Percentiles rank a stretch among this genome's conserved stretches.
These are phyloP conservation scores for Avena eriantha DNA, from an alignment of 176 grass and related monocot genomes.

Conservation along the genomic window DNA sequence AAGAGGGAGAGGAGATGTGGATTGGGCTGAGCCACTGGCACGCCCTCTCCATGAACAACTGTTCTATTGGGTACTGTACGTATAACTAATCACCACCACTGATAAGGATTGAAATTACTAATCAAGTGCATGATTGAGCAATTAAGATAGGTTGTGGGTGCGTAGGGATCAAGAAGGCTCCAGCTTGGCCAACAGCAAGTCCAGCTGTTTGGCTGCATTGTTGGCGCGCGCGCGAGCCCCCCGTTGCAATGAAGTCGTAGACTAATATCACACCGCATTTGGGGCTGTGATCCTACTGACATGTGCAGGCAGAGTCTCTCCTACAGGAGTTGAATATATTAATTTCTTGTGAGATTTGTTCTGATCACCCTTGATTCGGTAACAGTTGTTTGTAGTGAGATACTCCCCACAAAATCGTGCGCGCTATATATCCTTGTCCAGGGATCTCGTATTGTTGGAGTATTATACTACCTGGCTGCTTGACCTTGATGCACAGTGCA, in stretches of 20 bases:
- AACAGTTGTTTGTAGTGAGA: slow-evolving; percentile 30
- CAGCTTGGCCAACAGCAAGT: slow-evolving; percentile 13
- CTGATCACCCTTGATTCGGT: slow-evolving; percentile 43
- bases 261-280: slow-evolving; percentile 11
- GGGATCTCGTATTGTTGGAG: not conserved
- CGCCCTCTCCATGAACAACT: not conserved
- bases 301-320: slow-evolving; percentile 9
- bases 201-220: slow-evolving; percentile 55
- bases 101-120: not conserved
- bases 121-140: slow-evolving; percentile 40
- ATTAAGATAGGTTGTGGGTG: slow-evolving; percentile 17
- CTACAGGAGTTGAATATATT: not conserved
- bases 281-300: slow-evolving; percentile 42
- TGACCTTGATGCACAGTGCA: slow-evolving; percentile 27
- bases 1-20: not conserved
- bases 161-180: not conserved
- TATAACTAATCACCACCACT: not conserved
- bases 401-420: slow-evolving; percentile 31
- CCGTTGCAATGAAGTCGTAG: not conserved
- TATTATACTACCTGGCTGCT: not conserved
- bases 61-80: not conserved
- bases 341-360: not conserved
- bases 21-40: slow-evolving; percentile 32
- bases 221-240: not conserved
- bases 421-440: slow-evolving; percentile 20